phyloP scores from a whole-genome alignment of 768 basidiomycete genomes.

The Lactifluus piperatus region DNA sequence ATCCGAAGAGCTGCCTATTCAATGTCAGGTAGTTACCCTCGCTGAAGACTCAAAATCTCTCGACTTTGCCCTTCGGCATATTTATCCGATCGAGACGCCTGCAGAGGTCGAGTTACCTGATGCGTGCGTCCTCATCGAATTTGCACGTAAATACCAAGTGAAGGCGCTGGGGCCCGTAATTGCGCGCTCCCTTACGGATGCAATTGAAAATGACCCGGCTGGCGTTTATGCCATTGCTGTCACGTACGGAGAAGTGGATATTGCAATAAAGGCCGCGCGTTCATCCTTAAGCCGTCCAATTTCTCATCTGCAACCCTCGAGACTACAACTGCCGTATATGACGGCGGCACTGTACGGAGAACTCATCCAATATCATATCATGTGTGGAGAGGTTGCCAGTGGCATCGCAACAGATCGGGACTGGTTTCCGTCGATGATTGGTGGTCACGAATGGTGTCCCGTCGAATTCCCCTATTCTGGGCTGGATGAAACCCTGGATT shows the following conservation, averaged over 20 bases:
- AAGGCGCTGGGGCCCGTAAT: not conserved
- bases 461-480: too few species aligned
- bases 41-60: conserved; percentile 6
- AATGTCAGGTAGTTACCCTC: not conserved
- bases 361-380: not conserved
- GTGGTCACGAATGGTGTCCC: too few species aligned
- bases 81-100: conserved; percentile 6
- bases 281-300: not conserved
- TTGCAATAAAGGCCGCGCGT: not conserved
- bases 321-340: not conserved
- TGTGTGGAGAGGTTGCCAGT: not conserved
- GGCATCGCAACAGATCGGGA: not conserved
- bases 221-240: conserved; percentile 12
- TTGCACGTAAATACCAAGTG: conserved; percentile 15
- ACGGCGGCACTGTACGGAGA: not conserved
- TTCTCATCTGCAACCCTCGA: not conserved
- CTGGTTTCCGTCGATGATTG: not conserved
- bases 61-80: conserved; percentile 5
- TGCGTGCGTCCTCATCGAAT: conserved; percentile 4
- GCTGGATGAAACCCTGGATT: too few species aligned
- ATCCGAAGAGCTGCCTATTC: not conserved
- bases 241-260: not conserved
- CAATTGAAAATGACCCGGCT: conserved; percentile 7
- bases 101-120: not conserved
- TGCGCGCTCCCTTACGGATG: not conserved